Conservation (phyloP, 345 rosid genomes). For the Boechera divaricarpa region DNA sequence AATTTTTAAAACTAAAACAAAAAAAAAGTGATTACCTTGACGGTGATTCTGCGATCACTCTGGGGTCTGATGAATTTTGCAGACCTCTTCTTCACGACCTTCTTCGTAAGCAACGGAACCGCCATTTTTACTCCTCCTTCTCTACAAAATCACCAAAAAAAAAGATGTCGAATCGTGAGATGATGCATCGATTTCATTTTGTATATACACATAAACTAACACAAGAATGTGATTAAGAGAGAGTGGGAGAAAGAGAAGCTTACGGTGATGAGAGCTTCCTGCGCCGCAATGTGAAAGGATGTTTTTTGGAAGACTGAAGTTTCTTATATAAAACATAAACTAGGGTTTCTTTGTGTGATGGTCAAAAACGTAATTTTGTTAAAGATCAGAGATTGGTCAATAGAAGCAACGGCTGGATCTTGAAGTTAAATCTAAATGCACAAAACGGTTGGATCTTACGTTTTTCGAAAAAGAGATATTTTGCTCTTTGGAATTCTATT, state of each 20-base stretch:
- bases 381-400: not conserved
- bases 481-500: too few relatives aligned
- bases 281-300: slow-evolving; percentile 3
- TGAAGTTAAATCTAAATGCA: not conserved
- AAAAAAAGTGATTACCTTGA: slow-evolving; percentile 56
- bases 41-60: slow-evolving; percentile 76
- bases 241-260: not conserved
- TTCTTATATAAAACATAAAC: not conserved
- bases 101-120: slow-evolving; percentile 73
- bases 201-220: not conserved
- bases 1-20: not conserved
- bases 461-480: too few relatives aligned
- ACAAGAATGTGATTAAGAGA: not conserved
- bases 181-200: too few relatives aligned
- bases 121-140: slow-evolving; percentile 56
- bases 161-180: not conserved
- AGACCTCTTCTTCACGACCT: slow-evolving; percentile 79
- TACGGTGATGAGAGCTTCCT: slow-evolving; percentile 1
- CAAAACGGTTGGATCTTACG: not conserved
- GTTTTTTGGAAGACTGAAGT: not conserved
- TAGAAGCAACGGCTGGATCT: not conserved
- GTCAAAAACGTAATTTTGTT: not conserved
- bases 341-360: slow-evolving; percentile 15
- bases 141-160: not conserved
- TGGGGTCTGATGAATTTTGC: slow-evolving; percentile 87